Evolutionary conservation across 179 eudicot species (phyloP).

Genomic region (Pouteria campechiana): DNA sequence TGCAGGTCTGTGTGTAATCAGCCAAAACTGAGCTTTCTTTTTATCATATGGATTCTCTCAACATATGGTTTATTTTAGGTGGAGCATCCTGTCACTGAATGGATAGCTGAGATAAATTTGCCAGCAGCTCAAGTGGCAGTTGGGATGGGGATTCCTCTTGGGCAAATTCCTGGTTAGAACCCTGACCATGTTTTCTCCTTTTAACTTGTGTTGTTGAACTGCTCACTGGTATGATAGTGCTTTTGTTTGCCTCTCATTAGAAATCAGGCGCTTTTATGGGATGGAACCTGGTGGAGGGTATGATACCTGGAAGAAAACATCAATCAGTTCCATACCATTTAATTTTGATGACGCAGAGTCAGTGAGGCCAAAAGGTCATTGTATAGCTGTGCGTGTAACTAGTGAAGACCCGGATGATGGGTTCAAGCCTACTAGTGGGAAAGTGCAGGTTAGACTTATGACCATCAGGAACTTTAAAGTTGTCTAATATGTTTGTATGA

Average conservation of each 20-base stretch:
- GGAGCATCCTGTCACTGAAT: constrained; percentile 99
- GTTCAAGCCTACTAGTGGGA: constrained; percentile 97
- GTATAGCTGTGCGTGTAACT: constrained; percentile 98
- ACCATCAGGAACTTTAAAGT: too few relatives aligned
- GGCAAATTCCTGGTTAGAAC: constrained; percentile 93
- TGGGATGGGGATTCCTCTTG: constrained; percentile 99
- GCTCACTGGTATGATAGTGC: constrained; percentile 2
- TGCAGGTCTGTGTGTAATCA: constrained; percentile 84
- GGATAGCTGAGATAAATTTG: constrained; percentile 96
- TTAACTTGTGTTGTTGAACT: not conserved
- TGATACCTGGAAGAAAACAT: constrained; percentile 93
- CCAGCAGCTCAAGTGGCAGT: constrained; percentile 99
- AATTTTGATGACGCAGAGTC: constrained; percentile 89
- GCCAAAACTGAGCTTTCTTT: too few relatives aligned
- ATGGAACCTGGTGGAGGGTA: constrained; percentile 86
- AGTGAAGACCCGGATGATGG: constrained; percentile 99
- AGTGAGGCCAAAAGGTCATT: constrained; percentile 88
- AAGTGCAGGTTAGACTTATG: constrained; percentile 68
- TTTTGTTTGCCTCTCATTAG: constrained; percentile 18
- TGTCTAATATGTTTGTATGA: not conserved
- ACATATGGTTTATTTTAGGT: constrained; percentile 32
- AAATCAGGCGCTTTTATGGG: constrained; percentile 92
- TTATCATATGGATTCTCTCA: too few relatives aligned
- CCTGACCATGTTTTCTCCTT: not conserved
- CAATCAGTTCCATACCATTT: constrained; percentile 64